Evolutionary conservation across 768 basidiomycete genomes (phyloP).

Genomic region (Boletus sensibilis): DNA sequence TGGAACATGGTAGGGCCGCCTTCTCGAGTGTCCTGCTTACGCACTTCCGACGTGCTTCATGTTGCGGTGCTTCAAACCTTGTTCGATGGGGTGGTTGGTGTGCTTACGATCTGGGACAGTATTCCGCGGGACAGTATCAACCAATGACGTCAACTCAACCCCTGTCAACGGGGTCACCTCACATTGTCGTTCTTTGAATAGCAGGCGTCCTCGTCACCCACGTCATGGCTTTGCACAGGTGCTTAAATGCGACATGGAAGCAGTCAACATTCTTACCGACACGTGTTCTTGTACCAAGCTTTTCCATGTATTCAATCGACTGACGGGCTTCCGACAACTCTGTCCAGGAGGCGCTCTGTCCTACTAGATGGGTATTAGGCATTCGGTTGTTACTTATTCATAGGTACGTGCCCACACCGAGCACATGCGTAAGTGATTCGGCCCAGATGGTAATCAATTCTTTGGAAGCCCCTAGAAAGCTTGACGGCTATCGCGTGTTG

Average conservation of each 20-base stretch:
- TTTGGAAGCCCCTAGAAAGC: constrained; percentile 10
- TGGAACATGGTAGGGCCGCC: constrained; percentile 6
- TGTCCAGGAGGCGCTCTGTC: not conserved
- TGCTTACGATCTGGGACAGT: not conserved
- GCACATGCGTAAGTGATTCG: constrained; percentile 10
- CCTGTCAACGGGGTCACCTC: constrained; percentile 1
- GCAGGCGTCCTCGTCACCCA: not conserved
- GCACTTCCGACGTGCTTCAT: constrained; percentile 12
- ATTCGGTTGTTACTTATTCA: constrained; percentile 4
- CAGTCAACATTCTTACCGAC: constrained; percentile 2
- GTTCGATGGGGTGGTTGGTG: constrained; percentile 5
- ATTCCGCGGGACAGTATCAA: constrained; percentile 17
- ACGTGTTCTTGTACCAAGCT: constrained; percentile 5
- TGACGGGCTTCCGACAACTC: not conserved
- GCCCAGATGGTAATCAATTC: constrained; percentile 4
- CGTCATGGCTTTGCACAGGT: not conserved
- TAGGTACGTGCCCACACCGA: not conserved
- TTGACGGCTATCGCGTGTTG: constrained; percentile 19
- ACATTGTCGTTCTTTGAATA: constrained; percentile 1
- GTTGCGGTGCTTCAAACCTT: constrained; percentile 13
- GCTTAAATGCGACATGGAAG: not conserved
- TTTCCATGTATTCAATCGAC: constrained; percentile 4
- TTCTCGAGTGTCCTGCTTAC: constrained; percentile 11
- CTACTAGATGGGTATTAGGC: constrained; percentile 6
- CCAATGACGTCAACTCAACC: constrained; percentile 7